Conservation (phyloP, 352 stramenopile species). For the Pythium diclinum region DNA sequence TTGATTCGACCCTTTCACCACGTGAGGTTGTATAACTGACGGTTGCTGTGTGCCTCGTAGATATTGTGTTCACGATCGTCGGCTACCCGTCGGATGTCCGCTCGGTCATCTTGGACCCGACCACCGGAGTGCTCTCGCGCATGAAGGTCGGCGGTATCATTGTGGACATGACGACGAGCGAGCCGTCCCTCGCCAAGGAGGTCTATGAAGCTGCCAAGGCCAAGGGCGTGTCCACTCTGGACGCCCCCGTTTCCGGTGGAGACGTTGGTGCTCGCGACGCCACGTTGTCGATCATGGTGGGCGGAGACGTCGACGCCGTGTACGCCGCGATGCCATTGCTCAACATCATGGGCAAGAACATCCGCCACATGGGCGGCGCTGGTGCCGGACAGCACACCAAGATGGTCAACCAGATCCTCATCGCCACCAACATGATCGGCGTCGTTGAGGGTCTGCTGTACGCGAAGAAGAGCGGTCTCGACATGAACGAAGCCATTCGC, state of each 20-base stretch:
- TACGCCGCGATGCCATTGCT: constrained; percentile 84
- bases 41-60: constrained; percentile 24
- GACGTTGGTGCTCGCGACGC: constrained; percentile 86
- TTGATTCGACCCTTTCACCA: neutral
- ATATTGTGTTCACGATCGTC: constrained; percentile 91
- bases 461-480: constrained; percentile 81
- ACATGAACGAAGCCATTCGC: constrained; percentile 86
- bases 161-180: constrained; percentile 90
- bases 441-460: constrained; percentile 88
- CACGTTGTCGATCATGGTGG: constrained; percentile 90
- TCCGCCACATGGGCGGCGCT: constrained; percentile 83
- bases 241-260: constrained; percentile 84
- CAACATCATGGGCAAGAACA: constrained; percentile 87
- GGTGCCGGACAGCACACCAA: constrained; percentile 88
- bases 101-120: constrained; percentile 64
- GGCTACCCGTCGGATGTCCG: constrained; percentile 84
- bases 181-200: constrained; percentile 85
- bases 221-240: constrained; percentile 70
- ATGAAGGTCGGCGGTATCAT: constrained; percentile 82
- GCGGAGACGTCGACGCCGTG: constrained; percentile 79
- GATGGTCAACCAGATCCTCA: constrained; percentile 92
- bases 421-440: constrained; percentile 87
- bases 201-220: constrained; percentile 75
- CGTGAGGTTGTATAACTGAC: neutral
- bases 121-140: constrained; percentile 59